A percentile compares a stretch with the other conserved stretches of the same genome.
phyloP scores from a whole-genome alignment of 768 basidiomycete genomes.

The Pholiota molesta region DNA sequence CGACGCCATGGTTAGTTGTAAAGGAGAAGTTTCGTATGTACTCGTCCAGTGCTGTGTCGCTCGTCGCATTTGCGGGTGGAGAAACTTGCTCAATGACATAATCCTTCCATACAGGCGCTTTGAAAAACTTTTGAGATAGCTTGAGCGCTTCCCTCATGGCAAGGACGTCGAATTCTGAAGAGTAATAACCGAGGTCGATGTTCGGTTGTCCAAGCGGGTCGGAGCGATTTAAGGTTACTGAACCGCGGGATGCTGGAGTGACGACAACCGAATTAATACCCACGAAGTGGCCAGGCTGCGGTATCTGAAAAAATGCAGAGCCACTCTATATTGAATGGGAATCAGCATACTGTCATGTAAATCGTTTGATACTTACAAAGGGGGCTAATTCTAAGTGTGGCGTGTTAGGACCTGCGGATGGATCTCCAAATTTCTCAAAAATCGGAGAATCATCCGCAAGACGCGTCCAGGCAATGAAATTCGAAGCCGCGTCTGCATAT shows the following conservation, averaged over 20 bases:
- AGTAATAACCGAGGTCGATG: slow-evolving; percentile 27
- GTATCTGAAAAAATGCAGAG: slow-evolving; percentile 24
- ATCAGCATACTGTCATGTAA: no score
- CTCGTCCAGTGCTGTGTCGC: slow-evolving; percentile 26
- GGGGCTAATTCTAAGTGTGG: slow-evolving; percentile 25
- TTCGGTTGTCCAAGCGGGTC: slow-evolving; percentile 29
- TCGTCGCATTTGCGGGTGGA: slow-evolving; percentile 17
- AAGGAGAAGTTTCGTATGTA: slow-evolving; percentile 23
- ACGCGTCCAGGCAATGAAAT: slow-evolving; percentile 27
- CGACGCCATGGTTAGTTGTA: slow-evolving; percentile 33
- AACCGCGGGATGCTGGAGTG: slow-evolving; percentile 35
- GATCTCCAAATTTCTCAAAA: slow-evolving; percentile 23
- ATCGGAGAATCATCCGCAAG: slow-evolving; percentile 24
- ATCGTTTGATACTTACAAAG: neutral
- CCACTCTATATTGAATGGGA: neutral
- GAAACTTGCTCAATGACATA: slow-evolving; percentile 23
- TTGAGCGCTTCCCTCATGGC: slow-evolving; percentile 24
- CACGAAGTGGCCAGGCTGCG: slow-evolving; percentile 28
- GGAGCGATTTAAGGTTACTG: slow-evolving; percentile 19
- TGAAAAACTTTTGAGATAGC: slow-evolving; percentile 19
- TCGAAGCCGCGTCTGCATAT: slow-evolving; percentile 21
- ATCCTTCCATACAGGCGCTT: slow-evolving; percentile 24
- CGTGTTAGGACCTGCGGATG: slow-evolving; percentile 26
- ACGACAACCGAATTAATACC: slow-evolving; percentile 27
- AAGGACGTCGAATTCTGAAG: slow-evolving; percentile 24